Evolutionary conservation across 2,329 filamentous ascomycete species (phyloP).

Genomic region (Xylariaceae sp.): DNA sequence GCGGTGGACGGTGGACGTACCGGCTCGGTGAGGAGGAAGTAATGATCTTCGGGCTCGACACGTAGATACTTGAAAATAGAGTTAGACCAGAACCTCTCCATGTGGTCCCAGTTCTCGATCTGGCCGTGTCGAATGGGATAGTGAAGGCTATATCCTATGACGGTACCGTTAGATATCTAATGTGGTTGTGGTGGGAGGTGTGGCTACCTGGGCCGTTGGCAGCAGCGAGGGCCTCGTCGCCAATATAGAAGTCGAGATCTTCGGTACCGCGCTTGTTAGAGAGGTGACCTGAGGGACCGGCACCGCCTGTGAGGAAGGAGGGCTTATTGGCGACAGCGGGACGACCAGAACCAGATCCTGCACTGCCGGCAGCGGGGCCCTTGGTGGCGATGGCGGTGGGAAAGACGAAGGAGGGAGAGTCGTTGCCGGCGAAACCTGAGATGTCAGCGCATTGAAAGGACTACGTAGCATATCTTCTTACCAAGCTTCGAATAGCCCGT

Average conservation of each 20-base stretch:
- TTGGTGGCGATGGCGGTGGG: constrained; percentile 98
- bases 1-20: constrained; percentile 48
- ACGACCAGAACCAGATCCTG: constrained; percentile 78
- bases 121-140: constrained; percentile 98
- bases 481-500: constrained; percentile 99
- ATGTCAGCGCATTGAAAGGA: constrained; percentile 11
- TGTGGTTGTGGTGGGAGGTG: constrained; percentile 10
- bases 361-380: constrained; percentile 64
- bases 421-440: constrained; percentile 95
- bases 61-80: constrained; percentile 99
- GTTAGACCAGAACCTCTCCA: constrained; percentile 99
- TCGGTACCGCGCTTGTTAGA: constrained; percentile 93
- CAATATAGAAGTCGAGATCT: constrained; percentile 98
- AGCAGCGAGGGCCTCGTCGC: constrained; percentile 87
- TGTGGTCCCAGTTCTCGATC: constrained; percentile 99
- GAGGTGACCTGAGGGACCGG: constrained; percentile 76
- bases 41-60: constrained; percentile 97
- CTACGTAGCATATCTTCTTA: constrained; percentile 43
- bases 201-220: constrained; percentile 70
- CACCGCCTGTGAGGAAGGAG: constrained; percentile 87
- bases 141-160: constrained; percentile 82
- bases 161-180: constrained; percentile 4
- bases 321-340: constrained; percentile 92
- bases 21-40: constrained; percentile 95
- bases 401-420: constrained; percentile 98